Percentiles rank a stretch among this genome's conserved stretches.
phyloP scores from a whole-genome alignment of 1,284 basidiomycete genomes.

The Ustilago loliicola region DNA sequence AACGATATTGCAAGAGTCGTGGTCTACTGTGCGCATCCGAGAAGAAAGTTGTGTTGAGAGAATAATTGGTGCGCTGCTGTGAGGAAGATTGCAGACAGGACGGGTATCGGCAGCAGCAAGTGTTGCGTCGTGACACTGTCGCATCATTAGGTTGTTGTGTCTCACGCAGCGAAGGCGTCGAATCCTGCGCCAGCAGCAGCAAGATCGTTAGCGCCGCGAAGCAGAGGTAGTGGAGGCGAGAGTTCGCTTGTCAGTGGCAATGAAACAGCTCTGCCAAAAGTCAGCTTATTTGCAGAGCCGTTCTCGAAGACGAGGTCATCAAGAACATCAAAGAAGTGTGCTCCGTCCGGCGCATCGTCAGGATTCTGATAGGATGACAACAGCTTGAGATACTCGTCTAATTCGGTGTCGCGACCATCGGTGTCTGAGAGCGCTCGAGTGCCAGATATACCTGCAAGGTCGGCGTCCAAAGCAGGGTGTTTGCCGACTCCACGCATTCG shows the following conservation, averaged over 20 bases:
- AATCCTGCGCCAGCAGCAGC: constrained; percentile 42
- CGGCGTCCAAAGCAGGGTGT: constrained; percentile 1
- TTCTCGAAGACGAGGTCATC: constrained; percentile 50
- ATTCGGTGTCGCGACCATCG: constrained; percentile 28
- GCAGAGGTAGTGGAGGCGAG: constrained; percentile 14
- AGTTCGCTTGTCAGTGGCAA: constrained; percentile 9
- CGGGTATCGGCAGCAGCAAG: not conserved
- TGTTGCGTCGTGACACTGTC: not conserved
- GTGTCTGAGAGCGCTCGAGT: not conserved
- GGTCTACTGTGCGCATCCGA: not conserved
- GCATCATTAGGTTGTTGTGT: not conserved
- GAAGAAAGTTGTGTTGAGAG: not conserved
- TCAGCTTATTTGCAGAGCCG: constrained; percentile 20
- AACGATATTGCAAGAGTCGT: not conserved
- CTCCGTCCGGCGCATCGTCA: constrained; percentile 39
- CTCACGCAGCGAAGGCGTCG: constrained; percentile 30
- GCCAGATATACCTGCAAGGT: constrained; percentile 4
- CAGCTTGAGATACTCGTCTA: constrained; percentile 46
- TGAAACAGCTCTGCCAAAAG: constrained; percentile 11
- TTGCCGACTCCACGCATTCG: not conserved
- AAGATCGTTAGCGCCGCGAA: constrained; percentile 21
- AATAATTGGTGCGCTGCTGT: not conserved
- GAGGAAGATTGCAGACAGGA: not conserved
- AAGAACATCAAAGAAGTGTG: constrained; percentile 44
- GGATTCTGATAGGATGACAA: constrained; percentile 52